Percentiles rank a stretch among this genome's conserved stretches.
phyloP scores from a whole-genome alignment of 306 rosid genomes.

The Macrotyloma uniflorum region DNA sequence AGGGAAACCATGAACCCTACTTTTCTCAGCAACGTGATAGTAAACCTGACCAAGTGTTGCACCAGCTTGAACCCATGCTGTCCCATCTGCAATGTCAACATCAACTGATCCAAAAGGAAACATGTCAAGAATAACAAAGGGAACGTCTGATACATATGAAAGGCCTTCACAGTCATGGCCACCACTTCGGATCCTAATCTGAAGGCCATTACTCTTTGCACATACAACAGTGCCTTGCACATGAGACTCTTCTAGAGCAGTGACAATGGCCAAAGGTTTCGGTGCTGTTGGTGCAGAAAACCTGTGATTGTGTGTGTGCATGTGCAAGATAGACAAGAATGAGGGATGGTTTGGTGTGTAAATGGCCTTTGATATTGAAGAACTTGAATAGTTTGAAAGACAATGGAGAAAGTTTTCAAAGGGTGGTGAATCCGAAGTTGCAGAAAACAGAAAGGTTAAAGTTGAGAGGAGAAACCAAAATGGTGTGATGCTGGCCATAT shows the following conservation, averaged over 20 bases:
- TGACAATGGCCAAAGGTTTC: slow-evolving; percentile 41
- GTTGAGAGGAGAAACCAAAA: slow-evolving; percentile 19
- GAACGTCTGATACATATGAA: slow-evolving; percentile 45
- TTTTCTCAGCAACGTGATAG: slow-evolving; percentile 16
- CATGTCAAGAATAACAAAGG: slow-evolving; percentile 43
- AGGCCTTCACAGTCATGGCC: slow-evolving; percentile 48
- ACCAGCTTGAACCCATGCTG: slow-evolving; percentile 43
- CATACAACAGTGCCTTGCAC: slow-evolving; percentile 39
- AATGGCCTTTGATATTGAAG: slow-evolving; percentile 1
- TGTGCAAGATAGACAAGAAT: slow-evolving; percentile 25
- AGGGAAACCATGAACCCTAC: slow-evolving; percentile 34
- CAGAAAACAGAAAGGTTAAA: not conserved
- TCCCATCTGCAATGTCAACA: not conserved
- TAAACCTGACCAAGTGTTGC: slow-evolving; percentile 44
- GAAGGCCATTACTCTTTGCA: slow-evolving; percentile 22
- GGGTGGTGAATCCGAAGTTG: slow-evolving; percentile 34
- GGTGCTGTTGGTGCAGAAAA: slow-evolving; percentile 22
- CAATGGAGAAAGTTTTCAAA: slow-evolving; percentile 32
- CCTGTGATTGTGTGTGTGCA: slow-evolving; percentile 32
- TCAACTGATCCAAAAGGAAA: slow-evolving; percentile 8
- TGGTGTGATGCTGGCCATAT: not conserved
- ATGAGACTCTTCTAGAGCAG: slow-evolving; percentile 26
- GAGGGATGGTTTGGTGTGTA: slow-evolving; percentile 32
- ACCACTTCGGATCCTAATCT: slow-evolving; percentile 48
- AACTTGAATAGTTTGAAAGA: slow-evolving; percentile 30